phyloP scores from a whole-genome alignment of 805 yeast genomes.

The Hanseniaspora mollemarum region DNA sequence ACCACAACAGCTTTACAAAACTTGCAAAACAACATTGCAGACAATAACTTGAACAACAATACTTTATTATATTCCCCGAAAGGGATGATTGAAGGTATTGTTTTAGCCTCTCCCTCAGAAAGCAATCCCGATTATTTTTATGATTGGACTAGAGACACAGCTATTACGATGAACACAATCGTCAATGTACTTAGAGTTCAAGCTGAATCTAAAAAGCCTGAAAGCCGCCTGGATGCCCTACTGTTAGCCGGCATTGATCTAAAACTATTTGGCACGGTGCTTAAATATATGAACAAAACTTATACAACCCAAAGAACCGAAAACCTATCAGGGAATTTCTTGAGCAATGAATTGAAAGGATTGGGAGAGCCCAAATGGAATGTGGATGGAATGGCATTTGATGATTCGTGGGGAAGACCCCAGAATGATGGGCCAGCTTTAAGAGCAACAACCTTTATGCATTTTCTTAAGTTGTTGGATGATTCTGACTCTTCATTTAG shows the following conservation, averaged over 20 bases:
- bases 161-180: constrained; percentile 61
- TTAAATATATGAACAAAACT: constrained; percentile 52
- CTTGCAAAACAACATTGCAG: constrained; percentile 42
- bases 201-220: constrained; percentile 11
- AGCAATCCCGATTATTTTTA: constrained; percentile 65
- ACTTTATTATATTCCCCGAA: neutral
- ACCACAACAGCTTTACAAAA: constrained; percentile 32
- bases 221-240: neutral
- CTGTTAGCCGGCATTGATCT: constrained; percentile 1
- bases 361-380: constrained; percentile 86
- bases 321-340: constrained; percentile 58
- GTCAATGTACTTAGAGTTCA: constrained; percentile 40
- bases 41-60: constrained; percentile 25
- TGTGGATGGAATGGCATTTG: constrained; percentile 53
- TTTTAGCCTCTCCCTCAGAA: constrained; percentile 75
- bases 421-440: constrained; percentile 92
- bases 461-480: constrained; percentile 39
- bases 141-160: constrained; percentile 87
- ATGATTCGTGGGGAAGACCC: constrained; percentile 80
- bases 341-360: constrained; percentile 35
- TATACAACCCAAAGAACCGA: constrained; percentile 49
- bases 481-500: constrained; percentile 25
- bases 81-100: constrained; percentile 50
- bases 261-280: constrained; percentile 31
- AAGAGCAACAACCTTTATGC: constrained; percentile 52